Evolutionary conservation across 2,329 filamentous ascomycete genomes (phyloP).

Genomic region (Aspergillus caelatus): DNA sequence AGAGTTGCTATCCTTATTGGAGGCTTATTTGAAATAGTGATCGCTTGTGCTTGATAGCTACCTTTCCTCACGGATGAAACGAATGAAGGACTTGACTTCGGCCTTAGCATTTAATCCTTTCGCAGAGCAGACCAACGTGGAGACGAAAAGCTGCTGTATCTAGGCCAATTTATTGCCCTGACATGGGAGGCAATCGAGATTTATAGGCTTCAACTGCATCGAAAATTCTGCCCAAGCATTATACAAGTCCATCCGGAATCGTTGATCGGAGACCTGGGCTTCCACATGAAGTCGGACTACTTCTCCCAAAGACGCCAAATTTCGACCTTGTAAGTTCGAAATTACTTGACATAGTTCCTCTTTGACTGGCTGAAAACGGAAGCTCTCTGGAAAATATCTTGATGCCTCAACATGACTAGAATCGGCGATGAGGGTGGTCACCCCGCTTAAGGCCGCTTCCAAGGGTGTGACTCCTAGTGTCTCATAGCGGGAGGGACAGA

Average conservation of each 20-base stretch:
- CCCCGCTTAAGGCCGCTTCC: background rate
- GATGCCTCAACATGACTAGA: background rate
- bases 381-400: background rate
- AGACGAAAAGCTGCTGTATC: background rate
- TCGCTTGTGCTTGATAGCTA: background rate
- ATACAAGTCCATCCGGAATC: background rate
- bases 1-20: background rate
- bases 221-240: background rate
- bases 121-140: background rate
- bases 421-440: background rate
- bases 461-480: background rate
- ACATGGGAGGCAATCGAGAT: background rate
- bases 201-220: background rate
- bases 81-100: background rate
- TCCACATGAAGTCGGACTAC: background rate
- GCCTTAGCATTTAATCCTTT: background rate
- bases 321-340: background rate
- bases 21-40: background rate
- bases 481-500: background rate
- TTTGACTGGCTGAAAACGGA: background rate
- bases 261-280: background rate
- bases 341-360: background rate
- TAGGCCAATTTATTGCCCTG: background rate
- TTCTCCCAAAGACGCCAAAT: background rate
- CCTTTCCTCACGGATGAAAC: background rate